Percentiles rank a stretch among this genome's conserved stretches.
phyloP scores from a whole-genome alignment of 1,284 basidiomycete species.

The Trichosporon faecale region DNA sequence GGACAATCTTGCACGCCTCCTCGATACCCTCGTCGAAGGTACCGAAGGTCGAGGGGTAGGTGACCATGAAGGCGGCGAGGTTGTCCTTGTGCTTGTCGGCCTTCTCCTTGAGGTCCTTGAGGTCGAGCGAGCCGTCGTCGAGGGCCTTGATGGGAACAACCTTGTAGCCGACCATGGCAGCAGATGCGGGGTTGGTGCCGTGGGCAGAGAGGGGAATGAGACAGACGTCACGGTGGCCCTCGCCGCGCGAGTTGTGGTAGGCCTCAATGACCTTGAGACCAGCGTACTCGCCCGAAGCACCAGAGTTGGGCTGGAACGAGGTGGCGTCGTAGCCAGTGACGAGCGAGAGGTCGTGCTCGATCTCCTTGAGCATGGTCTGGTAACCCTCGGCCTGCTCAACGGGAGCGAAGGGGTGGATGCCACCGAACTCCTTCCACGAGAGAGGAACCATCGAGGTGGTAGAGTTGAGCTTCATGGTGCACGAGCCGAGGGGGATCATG shows the following conservation, averaged over 20 bases:
- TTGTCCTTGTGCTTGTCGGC: slow-evolving; percentile 87
- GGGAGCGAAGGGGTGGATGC: slow-evolving; percentile 90
- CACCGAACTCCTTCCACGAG: slow-evolving; percentile 86
- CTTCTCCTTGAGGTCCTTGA: slow-evolving; percentile 79
- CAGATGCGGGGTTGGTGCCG: slow-evolving; percentile 93
- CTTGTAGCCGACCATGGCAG: slow-evolving; percentile 94
- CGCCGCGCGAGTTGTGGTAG: slow-evolving; percentile 84
- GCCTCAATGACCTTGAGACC: slow-evolving; percentile 90
- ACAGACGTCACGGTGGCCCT: slow-evolving; percentile 84
- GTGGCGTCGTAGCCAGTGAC: slow-evolving; percentile 95
- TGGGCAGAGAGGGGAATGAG: slow-evolving; percentile 94
- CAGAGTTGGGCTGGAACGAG: slow-evolving; percentile 95
- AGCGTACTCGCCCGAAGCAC: slow-evolving; percentile 92
- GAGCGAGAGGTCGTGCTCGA: slow-evolving; percentile 84
- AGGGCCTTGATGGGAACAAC: slow-evolving; percentile 91
- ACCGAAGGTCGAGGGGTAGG: slow-evolving; percentile 93
- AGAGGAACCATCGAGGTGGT: slow-evolving; percentile 95
- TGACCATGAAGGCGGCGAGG: slow-evolving; percentile 96
- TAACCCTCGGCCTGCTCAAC: slow-evolving; percentile 88
- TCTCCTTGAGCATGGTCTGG: slow-evolving; percentile 77
- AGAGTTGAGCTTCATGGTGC: slow-evolving; percentile 96
- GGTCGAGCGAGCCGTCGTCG: slow-evolving; percentile 80
- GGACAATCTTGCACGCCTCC: slow-evolving; percentile 89
- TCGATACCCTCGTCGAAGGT: slow-evolving; percentile 93
- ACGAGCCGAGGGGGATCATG: slow-evolving; percentile 96